Conservation (phyloP, 108 stramenopile species). For the Skeletonema grethae region DNA sequence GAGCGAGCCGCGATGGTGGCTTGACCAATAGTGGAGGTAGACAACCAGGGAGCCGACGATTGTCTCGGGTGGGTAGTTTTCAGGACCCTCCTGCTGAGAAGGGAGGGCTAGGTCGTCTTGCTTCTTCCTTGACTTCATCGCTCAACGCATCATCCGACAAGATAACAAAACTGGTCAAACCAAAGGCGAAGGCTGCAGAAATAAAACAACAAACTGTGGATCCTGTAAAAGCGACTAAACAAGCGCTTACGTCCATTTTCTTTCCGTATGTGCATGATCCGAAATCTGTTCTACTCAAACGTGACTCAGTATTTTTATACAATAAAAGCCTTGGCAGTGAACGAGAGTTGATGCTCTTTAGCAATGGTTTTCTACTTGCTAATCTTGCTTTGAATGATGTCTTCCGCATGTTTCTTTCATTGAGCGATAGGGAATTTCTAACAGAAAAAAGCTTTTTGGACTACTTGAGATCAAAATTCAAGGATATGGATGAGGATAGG, state of each 20-base stretch:
- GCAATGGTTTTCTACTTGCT: constrained; percentile 17
- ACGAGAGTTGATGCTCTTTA: constrained; percentile 31
- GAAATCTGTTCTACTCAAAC: constrained; percentile 26
- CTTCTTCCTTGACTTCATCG: constrained; percentile 2
- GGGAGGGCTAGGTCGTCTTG: background rate
- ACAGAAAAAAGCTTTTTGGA: constrained; percentile 13
- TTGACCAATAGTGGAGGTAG: background rate
- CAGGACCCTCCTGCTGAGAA: background rate
- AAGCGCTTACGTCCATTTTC: constrained; percentile 12
- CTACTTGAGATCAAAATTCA: constrained; percentile 8
- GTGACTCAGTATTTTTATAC: constrained; percentile 14
- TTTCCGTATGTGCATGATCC: constrained; percentile 23
- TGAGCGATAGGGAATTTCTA: constrained; percentile 22
- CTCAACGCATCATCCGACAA: background rate
- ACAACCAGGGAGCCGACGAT: background rate
- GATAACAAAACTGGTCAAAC: background rate
- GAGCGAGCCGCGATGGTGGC: background rate
- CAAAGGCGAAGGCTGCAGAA: background rate
- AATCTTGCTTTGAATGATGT: constrained; percentile 13
- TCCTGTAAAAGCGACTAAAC: background rate
- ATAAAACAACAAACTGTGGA: background rate
- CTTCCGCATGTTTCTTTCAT: constrained; percentile 13
- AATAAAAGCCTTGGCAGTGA: constrained; percentile 4
- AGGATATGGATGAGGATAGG: background rate
- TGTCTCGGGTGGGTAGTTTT: background rate